Percentiles rank a stretch among this genome's conserved stretches.
phyloP scores from a whole-genome alignment of 2,329 filamentous ascomycete species.

The Camptophora hylomeconis region DNA sequence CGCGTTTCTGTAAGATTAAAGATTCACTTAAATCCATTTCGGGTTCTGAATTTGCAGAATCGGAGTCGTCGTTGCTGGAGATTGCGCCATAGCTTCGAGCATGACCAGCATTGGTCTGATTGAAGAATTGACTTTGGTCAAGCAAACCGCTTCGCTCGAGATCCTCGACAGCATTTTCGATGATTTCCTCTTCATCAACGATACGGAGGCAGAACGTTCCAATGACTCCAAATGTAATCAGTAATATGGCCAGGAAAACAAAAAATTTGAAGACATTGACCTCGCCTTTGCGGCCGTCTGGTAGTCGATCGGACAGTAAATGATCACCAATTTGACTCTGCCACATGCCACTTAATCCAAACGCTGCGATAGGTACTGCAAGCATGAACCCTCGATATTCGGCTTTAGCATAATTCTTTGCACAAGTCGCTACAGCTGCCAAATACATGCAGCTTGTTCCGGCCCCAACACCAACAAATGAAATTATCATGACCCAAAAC shows the following conservation, averaged over 20 bases:
- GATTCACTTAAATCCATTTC: slow-evolving; percentile 31
- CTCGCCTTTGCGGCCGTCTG: slow-evolving; percentile 49
- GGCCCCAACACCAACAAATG: slow-evolving; percentile 70
- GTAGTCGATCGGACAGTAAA: slow-evolving; percentile 55
- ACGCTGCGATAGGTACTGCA: slow-evolving; percentile 79
- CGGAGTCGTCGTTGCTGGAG: slow-evolving; percentile 16
- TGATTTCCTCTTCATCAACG: slow-evolving; percentile 73
- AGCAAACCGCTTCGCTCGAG: slow-evolving; percentile 79
- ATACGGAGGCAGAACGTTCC: slow-evolving; percentile 64
- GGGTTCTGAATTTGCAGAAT: slow-evolving; percentile 23
- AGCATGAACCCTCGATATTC: slow-evolving; percentile 80
- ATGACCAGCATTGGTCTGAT: slow-evolving; percentile 26
- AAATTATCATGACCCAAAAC: slow-evolving; percentile 69
- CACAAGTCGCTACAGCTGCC: slow-evolving; percentile 80
- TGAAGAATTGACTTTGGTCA: slow-evolving; percentile 61
- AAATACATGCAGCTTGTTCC: slow-evolving; percentile 86
- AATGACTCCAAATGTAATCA: slow-evolving; percentile 56
- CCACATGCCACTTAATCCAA: slow-evolving; percentile 93
- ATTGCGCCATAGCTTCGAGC: slow-evolving; percentile 46
- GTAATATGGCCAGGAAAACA: slow-evolving; percentile 62
- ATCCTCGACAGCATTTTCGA: slow-evolving; percentile 80
- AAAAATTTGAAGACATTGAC: slow-evolving; percentile 77
- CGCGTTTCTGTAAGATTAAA: slow-evolving; percentile 26
- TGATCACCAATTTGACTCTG: slow-evolving; percentile 76
- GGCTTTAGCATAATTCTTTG: slow-evolving; percentile 92